phyloP scores from a whole-genome alignment of 2,329 filamentous ascomycete species.

The Aurifilum marmelostoma region DNA sequence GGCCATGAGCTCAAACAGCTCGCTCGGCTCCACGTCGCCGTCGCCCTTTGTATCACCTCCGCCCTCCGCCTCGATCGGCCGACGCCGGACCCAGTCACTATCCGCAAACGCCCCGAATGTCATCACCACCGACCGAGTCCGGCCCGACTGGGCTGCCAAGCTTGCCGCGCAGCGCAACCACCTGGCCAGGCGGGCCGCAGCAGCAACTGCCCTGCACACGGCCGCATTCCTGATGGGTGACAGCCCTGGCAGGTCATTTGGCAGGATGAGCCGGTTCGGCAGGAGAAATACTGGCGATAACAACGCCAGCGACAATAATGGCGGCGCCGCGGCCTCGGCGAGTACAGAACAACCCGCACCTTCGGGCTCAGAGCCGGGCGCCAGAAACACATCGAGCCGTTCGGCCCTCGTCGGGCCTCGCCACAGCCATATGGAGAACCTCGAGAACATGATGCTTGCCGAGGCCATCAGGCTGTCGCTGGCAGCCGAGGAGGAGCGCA shows the following conservation, averaged over 20 bases:
- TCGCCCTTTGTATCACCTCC: slow-evolving; percentile 38
- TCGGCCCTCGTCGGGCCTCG: slow-evolving; percentile 30
- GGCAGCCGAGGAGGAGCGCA: slow-evolving; percentile 92
- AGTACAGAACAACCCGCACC: slow-evolving; percentile 31
- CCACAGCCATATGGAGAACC: slow-evolving; percentile 71
- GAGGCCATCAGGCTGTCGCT: slow-evolving; percentile 91
- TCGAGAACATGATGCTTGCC: slow-evolving; percentile 98
- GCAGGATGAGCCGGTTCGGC: slow-evolving; percentile 58
- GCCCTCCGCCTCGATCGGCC: slow-evolving; percentile 40
- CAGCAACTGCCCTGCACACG: slow-evolving; percentile 91
- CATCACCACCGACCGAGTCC: slow-evolving; percentile 88
- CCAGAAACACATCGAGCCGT: slow-evolving; percentile 39
- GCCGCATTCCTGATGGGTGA: slow-evolving; percentile 89
- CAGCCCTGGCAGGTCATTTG: slow-evolving; percentile 54
- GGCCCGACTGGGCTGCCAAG: slow-evolving; percentile 94
- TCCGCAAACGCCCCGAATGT: slow-evolving; percentile 85
- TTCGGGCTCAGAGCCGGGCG: slow-evolving; percentile 40
- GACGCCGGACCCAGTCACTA: slow-evolving; percentile 61
- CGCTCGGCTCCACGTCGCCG: slow-evolving; percentile 57
- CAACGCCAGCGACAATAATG: slow-evolving; percentile 35
- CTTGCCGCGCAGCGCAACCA: slow-evolving; percentile 83
- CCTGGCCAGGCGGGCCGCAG: slow-evolving; percentile 82
- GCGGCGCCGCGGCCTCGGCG: slow-evolving; percentile 35
- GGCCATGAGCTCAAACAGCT: slow-evolving; percentile 86
- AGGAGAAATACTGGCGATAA: slow-evolving; percentile 54